Evolutionary conservation across 805 yeast genomes (phyloP), one percentile per base, ranked within the genome.

Genomic region (Schwanniomyces sp.): DNA sequence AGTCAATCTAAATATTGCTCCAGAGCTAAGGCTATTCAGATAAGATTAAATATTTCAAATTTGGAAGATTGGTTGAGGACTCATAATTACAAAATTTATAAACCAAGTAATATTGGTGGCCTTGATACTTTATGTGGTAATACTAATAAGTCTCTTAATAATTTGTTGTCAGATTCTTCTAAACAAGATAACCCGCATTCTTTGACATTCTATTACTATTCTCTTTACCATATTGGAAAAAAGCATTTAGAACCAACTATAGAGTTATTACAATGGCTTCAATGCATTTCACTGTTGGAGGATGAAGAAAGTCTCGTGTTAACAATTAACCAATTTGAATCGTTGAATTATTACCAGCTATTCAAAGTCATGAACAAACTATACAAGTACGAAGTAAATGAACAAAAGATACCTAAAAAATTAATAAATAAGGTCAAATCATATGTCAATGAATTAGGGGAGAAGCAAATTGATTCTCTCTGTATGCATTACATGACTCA

Each of bases 31-130:
- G 98, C 97, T 0, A 82, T 94, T 66, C 98, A 94, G 62, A 85
- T 94, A 40, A 74, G 97, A 46, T 77, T 94, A 46, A 94, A 94
- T 57, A 59, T 94, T 8, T 90, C 97, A 0, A 79, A 87, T 5
- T 68, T 94, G 39, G 97, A 94, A 65, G 97, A 94, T 60, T 94
- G 99, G 99, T 79, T 92, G 27, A 79, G 96, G 50, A 75, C 81
- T 5, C 86, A 84, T 55, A 81, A 83, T 57, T 71, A 78, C 53
- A 73, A 74, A 26, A 80, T 63, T 4, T 60, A 49, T 40, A 57
- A 55, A 40, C 71, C 73, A 0, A 74, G 69, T 5, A 48, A 17
- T 5, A 49, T 64, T 27, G 76, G 76, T 0, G 64, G 65, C 8
- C 51, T 72, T 16, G 43, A 44, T 9, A 46, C 44, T 7, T 52